Percentiles rank a stretch among this genome's conserved stretches.
These are phyloP conservation scores for Rubroboletus satanas DNA, from an alignment of 768 basidiomycete genomes.

Conservation along the genomic window DNA sequence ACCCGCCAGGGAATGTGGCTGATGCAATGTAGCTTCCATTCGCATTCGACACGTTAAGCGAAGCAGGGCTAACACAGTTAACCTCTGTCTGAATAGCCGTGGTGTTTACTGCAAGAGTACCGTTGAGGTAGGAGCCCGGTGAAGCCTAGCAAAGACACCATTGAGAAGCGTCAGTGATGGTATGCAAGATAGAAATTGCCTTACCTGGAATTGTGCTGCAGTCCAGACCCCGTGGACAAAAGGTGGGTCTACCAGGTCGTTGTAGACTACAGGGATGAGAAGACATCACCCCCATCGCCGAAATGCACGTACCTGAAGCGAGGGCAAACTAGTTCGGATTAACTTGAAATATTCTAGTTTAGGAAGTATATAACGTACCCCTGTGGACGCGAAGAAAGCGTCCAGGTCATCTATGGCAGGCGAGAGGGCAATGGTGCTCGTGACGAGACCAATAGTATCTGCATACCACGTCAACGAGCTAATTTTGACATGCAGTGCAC, in stretches of 20 bases:
- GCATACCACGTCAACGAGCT: background rate
- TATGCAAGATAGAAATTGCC: constrained; percentile 4
- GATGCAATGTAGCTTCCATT: constrained; percentile 35
- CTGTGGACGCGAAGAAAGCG: constrained; percentile 57
- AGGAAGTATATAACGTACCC: constrained; percentile 34
- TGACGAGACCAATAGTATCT: constrained; percentile 42
- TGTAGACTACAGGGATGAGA: constrained; percentile 23
- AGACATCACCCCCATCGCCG: background rate
- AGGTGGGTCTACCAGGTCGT: constrained; percentile 52
- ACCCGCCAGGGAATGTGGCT: constrained; percentile 49
- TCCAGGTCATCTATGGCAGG: constrained; percentile 44
- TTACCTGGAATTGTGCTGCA: constrained; percentile 48
- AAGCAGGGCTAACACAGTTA: constrained; percentile 44
- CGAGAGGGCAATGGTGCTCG: constrained; percentile 42
- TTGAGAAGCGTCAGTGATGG: background rate
- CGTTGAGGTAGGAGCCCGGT: constrained; percentile 43
- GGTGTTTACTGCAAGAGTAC: constrained; percentile 49
- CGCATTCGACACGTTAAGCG: constrained; percentile 22
- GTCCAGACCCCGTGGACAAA: constrained; percentile 54
- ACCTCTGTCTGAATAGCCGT: constrained; percentile 42
- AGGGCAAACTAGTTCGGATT: constrained; percentile 32
- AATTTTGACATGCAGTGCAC: constrained; percentile 5
- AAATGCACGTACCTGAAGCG: constrained; percentile 23
- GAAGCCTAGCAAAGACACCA: constrained; percentile 38
- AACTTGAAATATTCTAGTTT: background rate